Percentiles rank a stretch among this genome's conserved stretches.
Conservation (phyloP, 768 basidiomycete species). For the Mycena venus region DNA sequence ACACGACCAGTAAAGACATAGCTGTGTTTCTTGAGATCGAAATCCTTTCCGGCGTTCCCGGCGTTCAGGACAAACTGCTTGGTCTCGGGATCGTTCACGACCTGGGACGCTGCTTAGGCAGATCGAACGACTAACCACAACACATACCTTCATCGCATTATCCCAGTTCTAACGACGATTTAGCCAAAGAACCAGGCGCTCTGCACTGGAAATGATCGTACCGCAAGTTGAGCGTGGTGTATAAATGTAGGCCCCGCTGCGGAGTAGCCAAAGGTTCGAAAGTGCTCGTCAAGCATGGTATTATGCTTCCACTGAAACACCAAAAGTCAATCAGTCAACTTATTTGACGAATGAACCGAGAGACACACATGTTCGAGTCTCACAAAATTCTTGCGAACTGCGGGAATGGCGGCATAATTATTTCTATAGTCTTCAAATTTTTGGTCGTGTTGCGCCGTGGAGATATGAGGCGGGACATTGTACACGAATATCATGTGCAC, state of each 20-base stretch:
- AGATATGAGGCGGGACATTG: not conserved
- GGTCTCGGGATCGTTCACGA: not conserved
- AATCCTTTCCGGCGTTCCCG: not conserved
- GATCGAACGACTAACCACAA: not conserved
- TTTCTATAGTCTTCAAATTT: not conserved
- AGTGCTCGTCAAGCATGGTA: not conserved
- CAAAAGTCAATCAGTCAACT: not conserved
- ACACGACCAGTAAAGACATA: not conserved
- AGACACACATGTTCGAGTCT: not conserved
- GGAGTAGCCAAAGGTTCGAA: constrained; percentile 2
- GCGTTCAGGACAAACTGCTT: not conserved
- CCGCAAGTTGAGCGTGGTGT: not conserved
- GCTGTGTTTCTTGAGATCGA: not conserved
- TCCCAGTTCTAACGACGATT: not conserved
- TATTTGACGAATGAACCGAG: not conserved
- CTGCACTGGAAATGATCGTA: not conserved
- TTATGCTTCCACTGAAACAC: not conserved
- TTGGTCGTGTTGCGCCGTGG: not conserved
- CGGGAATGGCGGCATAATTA: not conserved
- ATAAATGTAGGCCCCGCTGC: not conserved
- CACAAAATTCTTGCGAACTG: not conserved
- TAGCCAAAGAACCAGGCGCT: not conserved
- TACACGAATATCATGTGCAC: not conserved
- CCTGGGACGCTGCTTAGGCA: not conserved
- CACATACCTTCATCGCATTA: not conserved